Percentiles rank a stretch among this genome's conserved stretches.
These are phyloP conservation scores for Mycena chlorophos DNA, from an alignment of 768 basidiomycete genomes.

Conservation along the genomic window DNA sequence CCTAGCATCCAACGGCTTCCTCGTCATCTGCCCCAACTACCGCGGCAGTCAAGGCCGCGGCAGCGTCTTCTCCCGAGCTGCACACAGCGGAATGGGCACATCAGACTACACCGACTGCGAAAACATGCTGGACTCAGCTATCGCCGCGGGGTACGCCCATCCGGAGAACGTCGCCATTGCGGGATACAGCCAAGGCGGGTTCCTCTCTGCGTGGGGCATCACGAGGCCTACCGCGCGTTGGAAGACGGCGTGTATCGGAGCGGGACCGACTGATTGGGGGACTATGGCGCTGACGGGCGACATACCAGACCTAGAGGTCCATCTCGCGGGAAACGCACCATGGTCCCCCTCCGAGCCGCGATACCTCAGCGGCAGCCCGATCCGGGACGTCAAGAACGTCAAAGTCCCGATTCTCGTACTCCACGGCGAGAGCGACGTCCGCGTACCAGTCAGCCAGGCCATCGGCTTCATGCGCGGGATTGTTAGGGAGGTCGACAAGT, in stretches of 20 bases:
- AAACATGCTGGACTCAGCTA: slow-evolving; percentile 17
- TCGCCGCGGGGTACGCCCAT: slow-evolving; percentile 9
- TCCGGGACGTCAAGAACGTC: slow-evolving; percentile 19
- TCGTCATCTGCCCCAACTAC: slow-evolving; percentile 18
- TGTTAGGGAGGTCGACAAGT: slow-evolving; percentile 11
- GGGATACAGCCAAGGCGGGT: slow-evolving; percentile 21
- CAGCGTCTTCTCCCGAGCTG: slow-evolving; percentile 5
- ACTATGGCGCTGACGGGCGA: slow-evolving; percentile 10
- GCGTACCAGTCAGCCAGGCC: slow-evolving; percentile 16
- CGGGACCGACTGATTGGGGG: slow-evolving; percentile 19
- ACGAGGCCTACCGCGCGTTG: slow-evolving; percentile 17
- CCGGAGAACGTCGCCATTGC: slow-evolving; percentile 17
- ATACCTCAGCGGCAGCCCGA: slow-evolving; percentile 17
- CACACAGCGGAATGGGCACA: slow-evolving; percentile 15
- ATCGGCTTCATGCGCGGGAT: slow-evolving; percentile 20
- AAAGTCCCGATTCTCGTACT: slow-evolving; percentile 12
- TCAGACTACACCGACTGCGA: slow-evolving; percentile 18
- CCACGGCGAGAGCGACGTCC: slow-evolving; percentile 19
- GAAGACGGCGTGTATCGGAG: slow-evolving; percentile 17
- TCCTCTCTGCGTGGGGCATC: slow-evolving; percentile 15
- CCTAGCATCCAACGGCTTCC: slow-evolving; percentile 17
- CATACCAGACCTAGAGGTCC: slow-evolving; percentile 13
- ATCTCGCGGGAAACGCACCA: slow-evolving; percentile 12
- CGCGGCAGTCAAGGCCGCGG: slow-evolving; percentile 21
- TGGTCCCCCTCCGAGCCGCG: slow-evolving; percentile 7